These are phyloP conservation scores for Zopfia rhizophila DNA, from an alignment of 2,329 filamentous ascomycete genomes.

Conservation along the genomic window DNA sequence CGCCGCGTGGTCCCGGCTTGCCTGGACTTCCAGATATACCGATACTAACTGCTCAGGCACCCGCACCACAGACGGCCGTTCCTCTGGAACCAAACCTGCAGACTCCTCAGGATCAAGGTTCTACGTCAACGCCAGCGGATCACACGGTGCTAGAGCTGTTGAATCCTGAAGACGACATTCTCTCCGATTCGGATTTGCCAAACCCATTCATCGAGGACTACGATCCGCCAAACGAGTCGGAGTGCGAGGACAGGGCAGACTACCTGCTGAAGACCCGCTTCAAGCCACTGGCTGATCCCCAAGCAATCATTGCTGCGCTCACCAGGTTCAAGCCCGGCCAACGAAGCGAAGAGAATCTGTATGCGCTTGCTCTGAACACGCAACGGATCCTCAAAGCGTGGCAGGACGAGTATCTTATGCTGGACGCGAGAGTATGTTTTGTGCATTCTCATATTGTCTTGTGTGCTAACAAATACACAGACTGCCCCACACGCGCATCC, in stretches of 20 bases:
- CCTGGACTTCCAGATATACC: not conserved
- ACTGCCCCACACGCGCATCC: constrained; percentile 62
- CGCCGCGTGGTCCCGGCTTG: constrained; percentile 26
- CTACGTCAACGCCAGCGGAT: constrained; percentile 36
- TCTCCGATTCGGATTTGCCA: constrained; percentile 50
- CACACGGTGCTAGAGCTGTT: constrained; percentile 34
- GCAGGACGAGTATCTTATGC: constrained; percentile 68
- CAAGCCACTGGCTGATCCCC: constrained; percentile 54
- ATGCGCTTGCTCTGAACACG: constrained; percentile 65
- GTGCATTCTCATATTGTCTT: not conserved
- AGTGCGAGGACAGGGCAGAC: constrained; percentile 54
- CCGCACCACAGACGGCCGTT: constrained; percentile 37
- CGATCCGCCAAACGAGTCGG: constrained; percentile 37
- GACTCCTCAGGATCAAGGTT: constrained; percentile 34
- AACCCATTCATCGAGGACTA: constrained; percentile 46
- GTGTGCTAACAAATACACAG: constrained; percentile 42
- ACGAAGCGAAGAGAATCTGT: constrained; percentile 64
- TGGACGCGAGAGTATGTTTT: constrained; percentile 55
- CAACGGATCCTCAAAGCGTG: constrained; percentile 63
- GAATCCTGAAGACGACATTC: constrained; percentile 44
- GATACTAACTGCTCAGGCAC: constrained; percentile 13
- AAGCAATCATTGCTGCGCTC: constrained; percentile 54
- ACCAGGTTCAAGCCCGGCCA: constrained; percentile 54
- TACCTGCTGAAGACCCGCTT: constrained; percentile 54
- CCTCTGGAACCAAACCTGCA: constrained; percentile 33